phyloP scores from a whole-genome alignment of 768 basidiomycete genomes.

The Pleurotus ostreatus region DNA sequence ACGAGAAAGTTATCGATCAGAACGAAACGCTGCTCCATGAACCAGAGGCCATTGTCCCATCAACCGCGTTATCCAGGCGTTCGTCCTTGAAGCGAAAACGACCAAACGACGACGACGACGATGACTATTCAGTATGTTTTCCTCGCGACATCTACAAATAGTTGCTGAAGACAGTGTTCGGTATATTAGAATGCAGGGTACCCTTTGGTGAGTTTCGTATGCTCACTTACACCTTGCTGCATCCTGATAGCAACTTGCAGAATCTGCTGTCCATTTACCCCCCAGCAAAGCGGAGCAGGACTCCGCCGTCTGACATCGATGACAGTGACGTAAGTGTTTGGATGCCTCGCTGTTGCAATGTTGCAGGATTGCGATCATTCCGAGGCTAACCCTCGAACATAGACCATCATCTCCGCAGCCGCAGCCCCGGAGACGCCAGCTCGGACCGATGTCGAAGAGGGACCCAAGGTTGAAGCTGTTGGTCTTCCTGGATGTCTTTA shows the following conservation, averaged over 20 bases:
- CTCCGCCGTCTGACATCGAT: constrained; percentile 31
- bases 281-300: constrained; percentile 33
- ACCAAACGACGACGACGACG: constrained; percentile 15
- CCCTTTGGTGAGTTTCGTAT: constrained; percentile 32
- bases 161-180: too few relatives aligned
- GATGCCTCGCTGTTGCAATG: background rate
- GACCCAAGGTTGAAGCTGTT: background rate
- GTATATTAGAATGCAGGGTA: constrained; percentile 32
- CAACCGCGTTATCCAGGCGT: background rate
- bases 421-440: background rate
- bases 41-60: background rate
- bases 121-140: constrained; percentile 9
- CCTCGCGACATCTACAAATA: background rate
- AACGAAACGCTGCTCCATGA: too few relatives aligned
- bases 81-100: constrained; percentile 27
- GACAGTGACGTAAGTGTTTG: constrained; percentile 21
- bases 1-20: background rate
- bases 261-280: constrained; percentile 48
- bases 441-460: background rate
- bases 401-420: background rate
- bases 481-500: background rate
- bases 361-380: background rate
- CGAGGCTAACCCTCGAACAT: background rate
- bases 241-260: constrained; percentile 19
- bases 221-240: too few relatives aligned